Percentiles rank a stretch among this genome's conserved stretches.
These are phyloP conservation scores for Candida caryicola DNA, from an alignment of 805 yeast species.

Conservation along the genomic window DNA sequence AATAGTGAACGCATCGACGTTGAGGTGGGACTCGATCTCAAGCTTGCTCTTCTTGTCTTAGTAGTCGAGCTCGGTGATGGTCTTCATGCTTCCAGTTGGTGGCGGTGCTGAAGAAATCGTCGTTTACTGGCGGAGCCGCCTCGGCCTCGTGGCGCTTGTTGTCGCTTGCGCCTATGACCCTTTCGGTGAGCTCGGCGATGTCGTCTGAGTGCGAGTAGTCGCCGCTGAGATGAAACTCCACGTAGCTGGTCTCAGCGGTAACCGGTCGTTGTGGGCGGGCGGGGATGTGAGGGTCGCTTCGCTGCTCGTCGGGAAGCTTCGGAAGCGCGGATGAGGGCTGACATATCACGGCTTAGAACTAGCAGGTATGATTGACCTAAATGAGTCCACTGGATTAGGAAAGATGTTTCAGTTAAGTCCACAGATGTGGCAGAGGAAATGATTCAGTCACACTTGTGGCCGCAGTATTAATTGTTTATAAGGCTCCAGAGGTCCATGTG, in stretches of 20 bases:
- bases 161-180: conserved; percentile 2
- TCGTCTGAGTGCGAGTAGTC: conserved; percentile 3
- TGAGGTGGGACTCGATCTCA: conserved; percentile 34
- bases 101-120: conserved; percentile 35
- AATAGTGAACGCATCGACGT: conserved; percentile 22
- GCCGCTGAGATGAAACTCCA: conserved; percentile 29
- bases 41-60: conserved; percentile 78
- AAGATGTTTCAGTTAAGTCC: too few species aligned
- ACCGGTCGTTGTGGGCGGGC: not conserved
- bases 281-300: not conserved
- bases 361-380: too few species aligned
- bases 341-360: too few species aligned
- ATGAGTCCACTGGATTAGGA: too few species aligned
- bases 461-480: too few species aligned
- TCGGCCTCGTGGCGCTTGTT: not conserved
- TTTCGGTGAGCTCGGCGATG: conserved; percentile 1
- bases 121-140: conserved; percentile 1
- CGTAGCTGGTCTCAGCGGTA: conserved; percentile 17
- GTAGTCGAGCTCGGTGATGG: conserved; percentile 71
- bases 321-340: conserved; percentile 23
- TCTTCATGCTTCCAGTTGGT: conserved; percentile 81
- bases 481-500: too few species aligned
- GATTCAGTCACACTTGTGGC: too few species aligned
- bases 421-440: too few species aligned
- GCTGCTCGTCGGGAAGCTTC: conserved; percentile 16